A percentile compares a stretch with the other conserved stretches of the same genome.
Evolutionary conservation across 371 early-diverging fungal species (phyloP).

Genomic region (Blastocladiella emersonii): DNA sequence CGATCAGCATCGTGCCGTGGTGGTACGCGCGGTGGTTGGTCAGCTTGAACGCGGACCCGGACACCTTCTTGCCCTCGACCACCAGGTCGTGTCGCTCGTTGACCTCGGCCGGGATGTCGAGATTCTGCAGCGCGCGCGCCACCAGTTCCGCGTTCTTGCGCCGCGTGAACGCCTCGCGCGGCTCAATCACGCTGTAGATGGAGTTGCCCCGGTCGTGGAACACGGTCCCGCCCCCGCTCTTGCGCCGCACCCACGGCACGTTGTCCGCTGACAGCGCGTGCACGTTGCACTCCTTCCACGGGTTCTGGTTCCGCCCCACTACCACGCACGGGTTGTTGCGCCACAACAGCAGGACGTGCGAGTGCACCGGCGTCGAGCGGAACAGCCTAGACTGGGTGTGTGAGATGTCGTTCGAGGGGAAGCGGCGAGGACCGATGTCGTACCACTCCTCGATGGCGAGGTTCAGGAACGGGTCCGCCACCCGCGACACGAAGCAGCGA

Average conservation of each 20-base stretch:
- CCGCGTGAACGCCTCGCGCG: slow-evolving; percentile 67
- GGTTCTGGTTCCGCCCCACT: slow-evolving; percentile 92
- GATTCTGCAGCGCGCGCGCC: slow-evolving; percentile 49
- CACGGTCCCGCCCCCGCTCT: slow-evolving; percentile 92
- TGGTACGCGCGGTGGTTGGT: slow-evolving; percentile 73
- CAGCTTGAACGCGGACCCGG: slow-evolving; percentile 89
- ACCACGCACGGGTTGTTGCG: slow-evolving; percentile 79
- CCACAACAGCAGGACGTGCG: slow-evolving; percentile 66
- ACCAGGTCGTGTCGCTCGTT: slow-evolving; percentile 81
- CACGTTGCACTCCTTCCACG: slow-evolving; percentile 84
- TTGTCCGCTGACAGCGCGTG: slow-evolving; percentile 39
- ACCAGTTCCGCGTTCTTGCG: slow-evolving; percentile 64
- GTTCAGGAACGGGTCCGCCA: slow-evolving; percentile 70
- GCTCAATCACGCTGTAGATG: slow-evolving; percentile 85
- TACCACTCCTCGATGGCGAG: slow-evolving; percentile 86
- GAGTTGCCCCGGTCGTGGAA: slow-evolving; percentile 96
- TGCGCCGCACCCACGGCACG: slow-evolving; percentile 72
- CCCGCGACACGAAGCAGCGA: slow-evolving; percentile 35
- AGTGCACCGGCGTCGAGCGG: slow-evolving; percentile 44
- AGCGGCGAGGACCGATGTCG: not conserved
- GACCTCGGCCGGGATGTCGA: slow-evolving; percentile 75
- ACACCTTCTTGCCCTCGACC: slow-evolving; percentile 58
- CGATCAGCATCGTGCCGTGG: slow-evolving; percentile 95
- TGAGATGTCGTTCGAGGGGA: not conserved
- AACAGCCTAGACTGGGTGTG: slow-evolving; percentile 29